phyloP scores from a whole-genome alignment of 1,139 yeast species.

The Candida sp. region DNA sequence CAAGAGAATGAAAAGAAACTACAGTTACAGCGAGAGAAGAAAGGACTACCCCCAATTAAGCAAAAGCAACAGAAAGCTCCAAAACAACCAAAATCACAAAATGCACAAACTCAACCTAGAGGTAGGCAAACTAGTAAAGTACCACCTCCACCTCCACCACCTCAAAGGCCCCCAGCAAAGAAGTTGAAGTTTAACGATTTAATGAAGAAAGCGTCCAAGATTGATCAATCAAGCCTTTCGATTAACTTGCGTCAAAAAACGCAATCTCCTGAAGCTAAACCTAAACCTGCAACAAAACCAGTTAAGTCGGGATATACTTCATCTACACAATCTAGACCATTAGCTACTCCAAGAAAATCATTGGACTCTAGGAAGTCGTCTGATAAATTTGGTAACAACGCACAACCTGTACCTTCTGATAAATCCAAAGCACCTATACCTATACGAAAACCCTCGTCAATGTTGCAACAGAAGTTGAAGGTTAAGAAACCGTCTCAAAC shows the following conservation, averaged over 20 bases:
- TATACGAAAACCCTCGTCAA: constrained; percentile 16
- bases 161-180: constrained; percentile 21
- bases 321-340: not conserved
- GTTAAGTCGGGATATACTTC: not conserved
- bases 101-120: constrained; percentile 2
- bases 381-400: not conserved
- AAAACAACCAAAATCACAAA: constrained; percentile 4
- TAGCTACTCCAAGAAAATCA: not conserved
- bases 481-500: constrained; percentile 8
- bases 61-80: constrained; percentile 7
- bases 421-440: constrained; percentile 10
- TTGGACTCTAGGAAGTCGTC: not conserved
- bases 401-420: not conserved
- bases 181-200: constrained; percentile 63
- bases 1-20: constrained; percentile 49
- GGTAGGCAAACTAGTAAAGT: constrained; percentile 4
- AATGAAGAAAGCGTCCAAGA: constrained; percentile 67
- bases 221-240: constrained; percentile 41
- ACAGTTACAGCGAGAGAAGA: constrained; percentile 24
- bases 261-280: constrained; percentile 23
- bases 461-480: constrained; percentile 25
- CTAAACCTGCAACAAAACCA: not conserved
- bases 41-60: constrained; percentile 28
- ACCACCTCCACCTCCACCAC: constrained; percentile 4
- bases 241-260: constrained; percentile 31